Base-by-base conservation (phyloP, 139 green algal genomes). In the Chlamydomonas sphaeroides region DNA sequence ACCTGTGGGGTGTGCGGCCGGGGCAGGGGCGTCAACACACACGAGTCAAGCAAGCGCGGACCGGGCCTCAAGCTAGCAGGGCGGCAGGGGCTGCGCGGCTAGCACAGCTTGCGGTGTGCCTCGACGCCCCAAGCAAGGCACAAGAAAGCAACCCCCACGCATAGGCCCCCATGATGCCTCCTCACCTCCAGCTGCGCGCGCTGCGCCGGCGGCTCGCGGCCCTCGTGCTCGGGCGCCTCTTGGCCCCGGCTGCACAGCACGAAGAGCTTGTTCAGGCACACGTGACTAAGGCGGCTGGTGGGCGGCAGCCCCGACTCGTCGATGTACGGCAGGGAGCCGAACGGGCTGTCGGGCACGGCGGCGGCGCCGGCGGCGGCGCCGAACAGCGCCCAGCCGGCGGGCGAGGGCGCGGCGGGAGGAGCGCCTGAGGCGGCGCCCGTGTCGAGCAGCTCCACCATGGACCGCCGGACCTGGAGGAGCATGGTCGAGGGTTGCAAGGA, bases 201-300 rank as follows among this genome's bases (percentile, higher is more conserved):
- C 8, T 20, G 17, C 70, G 49, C 42, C 11, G 56, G 72, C 65
- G 66, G 65, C 21, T 80, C 51, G 30, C 56, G 21, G 51, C 65
- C 59, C 28, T 87, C 68, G 2, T 15, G 33, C 74, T 48, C 71
- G 2, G 35, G 53, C 66, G 5, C 5, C 32, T 88, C 85, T 30
- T 84, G 83, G 5, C 89, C 93, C 17, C 94, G 87, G 78, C 92
- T 92, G 86, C 92, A 96, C 61, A 98, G 78, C 59, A 95, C 92
- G 53, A 94, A 98, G 84, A 98, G 85, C 87, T 97, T 96, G 42
- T 87, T 80, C 7, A 98, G 83, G 89, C 95, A 98, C 23, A 92
- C 74, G 41, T 96, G 93, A 10, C 78, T 85, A 77, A 98, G 96
- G 59, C 90, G 91, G 41, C 65, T 87, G 65, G 61, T 71, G 39